Evolutionary conservation across 2,329 filamentous ascomycete genomes (phyloP), one percentile per base, ranked within the genome.

Genomic region (Zasmidium angulare): DNA sequence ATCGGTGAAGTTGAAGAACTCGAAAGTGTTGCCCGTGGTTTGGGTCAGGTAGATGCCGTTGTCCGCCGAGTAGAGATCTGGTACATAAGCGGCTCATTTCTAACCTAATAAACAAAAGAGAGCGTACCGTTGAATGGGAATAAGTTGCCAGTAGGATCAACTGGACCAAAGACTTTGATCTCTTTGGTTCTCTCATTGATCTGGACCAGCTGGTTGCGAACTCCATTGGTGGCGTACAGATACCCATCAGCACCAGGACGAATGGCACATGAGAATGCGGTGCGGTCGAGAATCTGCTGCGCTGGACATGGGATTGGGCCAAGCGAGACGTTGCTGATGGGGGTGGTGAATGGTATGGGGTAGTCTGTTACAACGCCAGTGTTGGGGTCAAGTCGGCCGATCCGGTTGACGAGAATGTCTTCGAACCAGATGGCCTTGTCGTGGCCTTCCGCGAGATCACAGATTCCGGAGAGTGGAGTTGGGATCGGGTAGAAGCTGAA

Each of bases 111-210:
- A n/a, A n/a, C n/a, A n/a, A n/a, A n/a, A n/a, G n/a, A n/a, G n/a
- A n/a, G n/a, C n/a, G n/a, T n/a, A n/a, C n/a, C 65, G 43, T 69
- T 68, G 53, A 68, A 66, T 0, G 58, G 58, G 43, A 66, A 58
- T 3, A 68, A 50, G 43, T 68, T 66, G 1, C 67, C 67, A 1
- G 52, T 21, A 2, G 64, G 61, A 22, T 65, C 65, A 6, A 60
- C 51, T 12, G 62, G 60, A n/a, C 64, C 59, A 20, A 68, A 64
- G 46, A 69, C 48, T 9, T 59, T 29, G 19, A 63, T 61, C 17
- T 55, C 26, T 19, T 58, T 55, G 17, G 58, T 56, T 10, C 19
- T 12, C 9, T 20, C 22, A 40, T 23, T 53, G 50, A 58, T 58
- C 14, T 49, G 50, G 12, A 55, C 56, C 20, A 59, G 50, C 46